Base-by-base conservation (phyloP, 495 filamentous ascomycete species). In the Lasiosphaeria hispida region DNA sequence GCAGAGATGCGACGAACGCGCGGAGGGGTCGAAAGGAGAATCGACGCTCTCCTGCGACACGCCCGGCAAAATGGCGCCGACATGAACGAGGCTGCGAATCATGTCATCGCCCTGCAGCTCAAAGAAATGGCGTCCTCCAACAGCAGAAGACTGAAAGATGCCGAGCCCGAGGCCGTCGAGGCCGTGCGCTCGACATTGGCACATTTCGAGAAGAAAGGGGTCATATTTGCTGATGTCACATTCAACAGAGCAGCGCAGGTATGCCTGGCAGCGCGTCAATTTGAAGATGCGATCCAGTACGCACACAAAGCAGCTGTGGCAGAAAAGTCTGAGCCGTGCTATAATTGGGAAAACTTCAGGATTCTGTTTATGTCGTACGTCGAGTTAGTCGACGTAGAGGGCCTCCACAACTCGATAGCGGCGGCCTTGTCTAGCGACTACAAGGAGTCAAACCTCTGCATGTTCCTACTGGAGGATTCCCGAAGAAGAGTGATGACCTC, bases 301-400 rank as follows among this genome's bases (percentile, higher is more conserved):
- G 75, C 66, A 37, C 45, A 55, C 11, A 60, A 35, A 49, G 77
- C 78, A n/a, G 69, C 55, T 39, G 56, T 63, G 36, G 68, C 55
- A 53, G 7, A 33, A 30, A 13, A 19, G 23, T 45, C 33, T 11
- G 63, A 63, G 11, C 66, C 59, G 0, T 72, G 69, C 58, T 75
- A 69, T 62, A 73, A 64, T 50, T 63, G 59, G n/a, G 63, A 52
- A 14, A 77, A 65, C 62, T 80, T 77, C 59, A 68, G 56, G 17
- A 69, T 71, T 44, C 59, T 78, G 40, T 61, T 80, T 9, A 58
- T 37, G n/a, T 66, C 67, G 14, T 80, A 76, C 48, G 61, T 74
- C 10, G 38, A 57, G 13, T 58, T 78, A 6, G 53, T 62, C 10
- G 71, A 80, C 54, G 34, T 62, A 6, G 57, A 48, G 10, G 71